Base-by-base conservation (phyloP, 2,329 filamentous ascomycete species). In the Penicillium sclerotiorum region DNA sequence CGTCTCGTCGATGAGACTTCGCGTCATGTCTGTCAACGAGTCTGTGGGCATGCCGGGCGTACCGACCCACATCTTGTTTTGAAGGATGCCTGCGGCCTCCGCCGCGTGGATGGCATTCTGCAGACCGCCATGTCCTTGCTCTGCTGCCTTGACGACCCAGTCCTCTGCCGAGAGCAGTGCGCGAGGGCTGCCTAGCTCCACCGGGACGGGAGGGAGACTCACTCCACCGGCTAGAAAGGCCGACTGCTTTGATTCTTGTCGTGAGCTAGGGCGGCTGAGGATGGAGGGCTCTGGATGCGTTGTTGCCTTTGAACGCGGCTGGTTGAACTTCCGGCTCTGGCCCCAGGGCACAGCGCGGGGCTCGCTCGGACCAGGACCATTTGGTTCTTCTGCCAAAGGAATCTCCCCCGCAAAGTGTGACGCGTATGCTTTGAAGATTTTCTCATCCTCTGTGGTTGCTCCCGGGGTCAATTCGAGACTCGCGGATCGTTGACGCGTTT, bases 21-120 rank as follows among this genome's bases (percentile, higher is more conserved):
- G 92, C 63, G 89, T 85, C 60, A 85, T 79, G 1, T 86, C 85
- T 41, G 86, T 83, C 12, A 97, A 78, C 12, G 86, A 87, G 69
- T 96, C 92, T 0, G 90, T 96, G 1, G 92, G 92, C 83, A 96
- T 96, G 30, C 93, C 93, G 36, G 96, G 76, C 0, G 92, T 94
- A 39, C 93, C 93, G 5, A 96, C 87, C 86, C 89, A 95, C 21
- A 86, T 87, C 63, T 90, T 87, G 47, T 95, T 87, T 13, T 81
- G 77, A 4, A 90, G 74, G 49, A 82, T 79, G 12, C 85, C 86
- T 47, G 85, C 83, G 42, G 88, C 81, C 23, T 83, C 78, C 3
- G 89, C 88, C n/a, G 90, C 89, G 55, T 89, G 83, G 28, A 93
- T 83, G 8, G 93, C 92, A 67, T 96, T 96, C 60, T 88, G 85